phyloP scores from a whole-genome alignment of 2,329 filamentous ascomycete species.

The Parastagonospora nodorum region DNA sequence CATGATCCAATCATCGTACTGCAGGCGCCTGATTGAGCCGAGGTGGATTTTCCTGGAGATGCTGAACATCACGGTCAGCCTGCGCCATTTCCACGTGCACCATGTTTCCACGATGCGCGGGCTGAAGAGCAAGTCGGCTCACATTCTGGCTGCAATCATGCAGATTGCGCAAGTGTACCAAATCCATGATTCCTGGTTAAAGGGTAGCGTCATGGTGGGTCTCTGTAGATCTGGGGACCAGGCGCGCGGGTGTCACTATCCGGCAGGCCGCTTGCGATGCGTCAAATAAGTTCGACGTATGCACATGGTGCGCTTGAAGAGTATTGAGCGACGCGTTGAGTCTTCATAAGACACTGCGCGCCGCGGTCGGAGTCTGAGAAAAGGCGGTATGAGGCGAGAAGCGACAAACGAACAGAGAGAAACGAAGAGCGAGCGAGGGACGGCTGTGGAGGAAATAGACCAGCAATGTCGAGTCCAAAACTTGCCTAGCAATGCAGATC shows the following conservation, averaged over 20 bases:
- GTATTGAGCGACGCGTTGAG: constrained; percentile 1
- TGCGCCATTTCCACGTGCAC: no score
- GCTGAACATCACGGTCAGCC: constrained; percentile 26
- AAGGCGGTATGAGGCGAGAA: neutral
- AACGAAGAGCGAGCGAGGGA: neutral
- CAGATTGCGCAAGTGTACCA: constrained; percentile 51
- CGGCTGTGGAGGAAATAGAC: neutral
- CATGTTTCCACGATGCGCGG: neutral
- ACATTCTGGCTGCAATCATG: constrained; percentile 51
- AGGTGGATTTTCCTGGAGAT: constrained; percentile 53
- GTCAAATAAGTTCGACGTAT: constrained; percentile 13
- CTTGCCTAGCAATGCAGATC: constrained; percentile 4
- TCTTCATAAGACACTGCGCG: neutral
- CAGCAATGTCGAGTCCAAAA: constrained; percentile 1
- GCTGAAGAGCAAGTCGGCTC: constrained; percentile 21
- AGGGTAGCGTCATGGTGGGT: constrained; percentile 24
- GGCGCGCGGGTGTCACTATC: constrained; percentile 11
- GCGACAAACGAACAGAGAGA: neutral
- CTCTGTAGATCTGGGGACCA: neutral
- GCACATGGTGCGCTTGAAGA: constrained; percentile 23
- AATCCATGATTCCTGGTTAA: constrained; percentile 53
- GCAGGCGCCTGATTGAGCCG: constrained; percentile 54
- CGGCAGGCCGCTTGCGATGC: constrained; percentile 18
- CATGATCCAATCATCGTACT: constrained; percentile 65
- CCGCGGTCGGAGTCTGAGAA: no score